Conservation (phyloP, 176 grass and related monocot species). For the Carex scoparia region DNA sequence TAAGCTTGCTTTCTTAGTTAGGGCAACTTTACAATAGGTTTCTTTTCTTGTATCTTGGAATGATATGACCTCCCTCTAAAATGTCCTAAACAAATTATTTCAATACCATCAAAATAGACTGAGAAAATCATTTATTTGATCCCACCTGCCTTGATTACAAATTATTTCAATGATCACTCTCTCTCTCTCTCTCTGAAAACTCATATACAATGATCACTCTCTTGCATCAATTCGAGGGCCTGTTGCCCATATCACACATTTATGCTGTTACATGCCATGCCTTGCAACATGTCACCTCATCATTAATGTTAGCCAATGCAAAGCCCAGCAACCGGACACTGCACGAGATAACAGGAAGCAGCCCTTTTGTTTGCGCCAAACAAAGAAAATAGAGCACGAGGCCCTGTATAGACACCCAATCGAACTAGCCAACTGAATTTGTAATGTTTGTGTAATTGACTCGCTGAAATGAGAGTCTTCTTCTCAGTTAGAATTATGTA, state of each 20-base stretch:
- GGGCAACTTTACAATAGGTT: not conserved
- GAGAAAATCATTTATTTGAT: not conserved
- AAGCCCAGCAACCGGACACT: not conserved
- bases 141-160: not conserved
- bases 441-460: not conserved
- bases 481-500: not conserved
- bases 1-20: not conserved
- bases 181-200: not conserved
- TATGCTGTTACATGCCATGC: not conserved
- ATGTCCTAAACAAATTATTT: not conserved
- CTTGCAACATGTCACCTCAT: not conserved
- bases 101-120: not conserved
- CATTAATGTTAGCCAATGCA: not conserved
- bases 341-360: not conserved
- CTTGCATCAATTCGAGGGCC: not conserved
- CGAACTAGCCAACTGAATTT: not conserved
- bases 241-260: not conserved
- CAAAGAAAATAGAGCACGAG: not conserved
- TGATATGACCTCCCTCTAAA: not conserved
- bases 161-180: no score
- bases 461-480: not conserved
- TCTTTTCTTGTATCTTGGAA: not conserved
- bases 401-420: not conserved
- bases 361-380: not conserved
- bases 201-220: not conserved